phyloP scores from a whole-genome alignment of 1,284 basidiomycete genomes.

The Gomphus bonarii region DNA sequence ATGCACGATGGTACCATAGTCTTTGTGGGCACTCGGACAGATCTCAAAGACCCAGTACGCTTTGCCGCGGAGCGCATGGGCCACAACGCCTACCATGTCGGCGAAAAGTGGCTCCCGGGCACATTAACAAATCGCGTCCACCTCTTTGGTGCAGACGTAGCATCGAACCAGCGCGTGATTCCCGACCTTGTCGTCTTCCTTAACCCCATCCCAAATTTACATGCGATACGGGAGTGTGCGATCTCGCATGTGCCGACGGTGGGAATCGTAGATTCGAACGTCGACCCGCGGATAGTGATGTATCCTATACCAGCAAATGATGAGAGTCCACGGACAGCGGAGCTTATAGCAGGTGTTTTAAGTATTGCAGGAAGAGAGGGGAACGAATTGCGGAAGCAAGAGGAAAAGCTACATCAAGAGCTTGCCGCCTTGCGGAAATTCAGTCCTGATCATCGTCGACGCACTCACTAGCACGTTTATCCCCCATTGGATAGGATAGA shows the following conservation, averaged over 20 bases:
- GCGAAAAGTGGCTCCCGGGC: constrained; percentile 88
- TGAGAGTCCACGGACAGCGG: constrained; percentile 84
- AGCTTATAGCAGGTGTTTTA: constrained; percentile 84
- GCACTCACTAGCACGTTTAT: background rate
- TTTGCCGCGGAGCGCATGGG: constrained; percentile 78
- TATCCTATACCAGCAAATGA: constrained; percentile 99
- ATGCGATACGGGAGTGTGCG: constrained; percentile 81
- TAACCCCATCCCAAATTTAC: constrained; percentile 78
- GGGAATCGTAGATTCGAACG: constrained; percentile 90
- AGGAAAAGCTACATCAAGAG: background rate
- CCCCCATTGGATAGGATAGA: background rate
- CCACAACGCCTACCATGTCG: constrained; percentile 58
- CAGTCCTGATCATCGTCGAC: background rate
- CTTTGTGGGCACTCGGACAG: constrained; percentile 82
- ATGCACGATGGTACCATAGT: constrained; percentile 79
- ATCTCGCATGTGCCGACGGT: constrained; percentile 79
- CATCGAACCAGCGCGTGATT: constrained; percentile 48
- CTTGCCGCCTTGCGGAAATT: background rate
- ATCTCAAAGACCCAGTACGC: constrained; percentile 66
- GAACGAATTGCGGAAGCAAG: constrained; percentile 25
- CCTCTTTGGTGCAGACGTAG: constrained; percentile 57
- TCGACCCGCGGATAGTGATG: constrained; percentile 93
- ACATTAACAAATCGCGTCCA: constrained; percentile 86
- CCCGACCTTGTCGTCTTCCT: constrained; percentile 88
- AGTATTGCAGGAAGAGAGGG: constrained; percentile 89